A percentile compares a stretch with the other conserved stretches of the same genome.
phyloP scores from a whole-genome alignment of 805 yeast genomes.

The Monosporozyma aerobia region DNA sequence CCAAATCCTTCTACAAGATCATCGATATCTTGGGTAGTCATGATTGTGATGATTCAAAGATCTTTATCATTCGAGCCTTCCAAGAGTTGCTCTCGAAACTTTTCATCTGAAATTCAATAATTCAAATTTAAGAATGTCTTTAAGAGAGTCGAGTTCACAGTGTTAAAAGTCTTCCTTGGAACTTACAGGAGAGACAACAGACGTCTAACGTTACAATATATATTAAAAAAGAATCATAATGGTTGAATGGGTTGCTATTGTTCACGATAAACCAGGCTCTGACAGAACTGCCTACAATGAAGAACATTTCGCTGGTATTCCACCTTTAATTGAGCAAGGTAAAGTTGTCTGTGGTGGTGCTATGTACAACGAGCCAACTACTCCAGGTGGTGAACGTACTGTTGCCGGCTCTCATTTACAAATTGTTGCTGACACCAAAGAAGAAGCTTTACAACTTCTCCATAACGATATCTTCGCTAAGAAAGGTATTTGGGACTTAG shows the following conservation, averaged over 20 bases:
- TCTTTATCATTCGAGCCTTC: not conserved
- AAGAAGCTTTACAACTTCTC: slow-evolving; percentile 56
- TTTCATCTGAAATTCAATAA: not conserved
- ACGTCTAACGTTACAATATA: not conserved
- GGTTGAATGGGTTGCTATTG: slow-evolving; percentile 60
- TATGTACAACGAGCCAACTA: slow-evolving; percentile 37
- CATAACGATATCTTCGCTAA: slow-evolving; percentile 53
- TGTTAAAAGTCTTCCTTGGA: not conserved
- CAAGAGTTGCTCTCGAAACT: not conserved
- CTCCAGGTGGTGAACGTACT: slow-evolving; percentile 34
- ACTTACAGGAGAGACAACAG: not conserved
- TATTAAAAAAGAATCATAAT: slow-evolving; percentile 17
- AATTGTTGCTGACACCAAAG: slow-evolving; percentile 52
- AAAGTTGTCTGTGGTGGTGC: slow-evolving; percentile 44
- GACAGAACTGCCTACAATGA: slow-evolving; percentile 47
- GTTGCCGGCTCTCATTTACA: slow-evolving; percentile 66
- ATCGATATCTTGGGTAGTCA: not conserved
- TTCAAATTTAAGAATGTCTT: not conserved
- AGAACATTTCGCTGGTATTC: slow-evolving; percentile 43
- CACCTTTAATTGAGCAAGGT: slow-evolving; percentile 35
- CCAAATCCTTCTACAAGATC: not conserved
- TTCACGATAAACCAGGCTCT: slow-evolving; percentile 58
- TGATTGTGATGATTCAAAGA: not conserved
- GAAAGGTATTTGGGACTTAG: slow-evolving; percentile 70
- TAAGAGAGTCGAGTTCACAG: not conserved